A percentile compares a stretch with the other conserved stretches of the same genome.
phyloP scores from a whole-genome alignment of 2,329 filamentous ascomycete genomes.

The Pseudocercospora musae region DNA sequence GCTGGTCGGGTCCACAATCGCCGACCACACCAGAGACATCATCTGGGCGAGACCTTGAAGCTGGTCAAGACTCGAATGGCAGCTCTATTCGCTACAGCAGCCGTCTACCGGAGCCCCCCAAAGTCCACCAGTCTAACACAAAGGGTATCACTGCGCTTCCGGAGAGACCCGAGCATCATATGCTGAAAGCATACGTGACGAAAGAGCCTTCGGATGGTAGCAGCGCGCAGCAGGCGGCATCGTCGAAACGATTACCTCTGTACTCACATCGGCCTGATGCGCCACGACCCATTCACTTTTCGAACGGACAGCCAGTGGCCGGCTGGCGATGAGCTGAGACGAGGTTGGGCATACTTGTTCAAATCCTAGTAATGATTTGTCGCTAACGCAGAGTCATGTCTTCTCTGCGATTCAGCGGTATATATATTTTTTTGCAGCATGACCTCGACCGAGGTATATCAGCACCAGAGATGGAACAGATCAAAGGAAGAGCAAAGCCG shows the following conservation, averaged over 20 bases:
- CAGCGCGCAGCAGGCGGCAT: neutral
- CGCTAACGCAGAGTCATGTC: neutral
- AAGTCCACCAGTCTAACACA: neutral
- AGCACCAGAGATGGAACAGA: neutral
- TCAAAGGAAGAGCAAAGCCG: neutral
- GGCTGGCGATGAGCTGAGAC: neutral
- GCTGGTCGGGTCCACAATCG: slow-evolving; percentile 7
- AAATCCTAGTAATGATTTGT: neutral
- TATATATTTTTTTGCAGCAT: neutral
- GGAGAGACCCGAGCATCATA: slow-evolving; percentile 7
- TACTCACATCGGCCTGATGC: slow-evolving; percentile 1
- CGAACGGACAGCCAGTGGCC: slow-evolving; percentile 1
- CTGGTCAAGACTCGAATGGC: neutral
- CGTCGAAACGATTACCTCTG: neutral
- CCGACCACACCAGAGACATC: neutral
- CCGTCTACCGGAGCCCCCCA: slow-evolving; percentile 11
- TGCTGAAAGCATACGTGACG: slow-evolving; percentile 6
- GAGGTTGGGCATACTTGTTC: neutral
- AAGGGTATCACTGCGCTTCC: slow-evolving; percentile 2
- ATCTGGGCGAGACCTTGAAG: neutral
- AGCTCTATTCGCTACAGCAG: slow-evolving; percentile 11
- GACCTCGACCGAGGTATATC: neutral
- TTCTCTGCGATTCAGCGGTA: neutral
- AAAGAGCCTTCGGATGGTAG: slow-evolving; percentile 2
- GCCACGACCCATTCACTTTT: neutral